Evolutionary conservation across 108 stramenopile species (phyloP), one percentile per base, ranked within the genome.

Genomic region (Cyclostephanos tholiformis): DNA sequence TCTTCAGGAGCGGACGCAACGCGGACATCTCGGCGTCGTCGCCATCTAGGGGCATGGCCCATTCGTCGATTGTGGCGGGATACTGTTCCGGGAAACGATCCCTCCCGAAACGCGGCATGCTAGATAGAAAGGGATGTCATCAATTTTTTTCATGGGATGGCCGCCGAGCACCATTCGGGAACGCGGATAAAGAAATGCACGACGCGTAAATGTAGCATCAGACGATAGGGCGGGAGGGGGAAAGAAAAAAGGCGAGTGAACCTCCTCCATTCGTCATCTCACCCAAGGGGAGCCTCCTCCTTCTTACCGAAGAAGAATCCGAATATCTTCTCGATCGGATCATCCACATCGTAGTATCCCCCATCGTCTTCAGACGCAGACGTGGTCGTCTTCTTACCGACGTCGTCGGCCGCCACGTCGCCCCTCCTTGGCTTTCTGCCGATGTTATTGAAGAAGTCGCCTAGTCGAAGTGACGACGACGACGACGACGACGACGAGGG

Each of bases 311-410:
- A 95, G 57, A 95, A 95, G 50, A 95, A 76, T 16, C 80, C 74
- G 77, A 95, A 95, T 46, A 95, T 84, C 65, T 92, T 92, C 60
- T 95, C 94, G 20, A 92, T 87, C 23, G 91, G 91, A 63, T 92
- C 91, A 38, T 89, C 87, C 20, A 83, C 78, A 52, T 85, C 85
- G 57, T 80, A 71, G 22, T 74, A 78, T 6, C 53, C 78, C 48
- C 65, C 84, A 56, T 65, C 72, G 22, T 76, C 67, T 5, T 74
- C 25, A 3, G 41, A 2, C 44, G 14, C 44, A 13, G 44, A 12
- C 16, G 44, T 16, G 2, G 14, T 14, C 44, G 14, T 16, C 44
- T 0, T 46, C 14, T 16, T 14, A 12, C 4, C 9, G 6, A 7
- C 41, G 7, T 17, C 44, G 44, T 46, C 44, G 44, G 44, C 44